Evolutionary conservation across 768 basidiomycete genomes (phyloP), one percentile per base, ranked within the genome.

Genomic region (Mycena sanguinolenta): DNA sequence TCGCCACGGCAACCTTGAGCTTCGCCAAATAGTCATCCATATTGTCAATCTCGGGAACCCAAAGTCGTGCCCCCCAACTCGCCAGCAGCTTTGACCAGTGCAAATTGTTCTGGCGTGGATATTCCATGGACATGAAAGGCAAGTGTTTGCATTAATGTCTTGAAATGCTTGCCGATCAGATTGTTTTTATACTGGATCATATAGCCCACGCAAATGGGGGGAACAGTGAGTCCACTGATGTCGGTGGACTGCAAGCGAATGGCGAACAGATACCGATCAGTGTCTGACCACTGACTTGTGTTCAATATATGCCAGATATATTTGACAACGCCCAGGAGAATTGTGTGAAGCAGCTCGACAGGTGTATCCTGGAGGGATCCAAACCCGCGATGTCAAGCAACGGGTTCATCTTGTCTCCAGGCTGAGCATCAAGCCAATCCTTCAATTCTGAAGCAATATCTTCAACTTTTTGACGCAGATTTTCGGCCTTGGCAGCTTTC

Each of bases 111-210:
- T 0, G 65, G 23, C 0, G 72, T 71, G 0, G 76, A 55, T 0
- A 82, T 61, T 9, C 76, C 77, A 27, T 83, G 76, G 0, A 82
- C 34, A 44, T 80, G 79, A 64, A 84, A 84, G 2, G 73, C 60
- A 0, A 71, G 46, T 0, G 69, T 72, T 61, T 84, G 82, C 60
- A 76, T 75, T 0, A 84, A 27, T 0, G 76, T 77, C 52, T 82
- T 81, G 70, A 83, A 79, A 30, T 84, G 82, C 23, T 77, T 77
- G 0, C 82, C 82, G n/a, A 83, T 78, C 1, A 84, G 74, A 0
- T 69, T 70, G 39, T 80, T 81, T 0, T 58, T 55, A 62, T 83
- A 84, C 60, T 82, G 78, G 8, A 81, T 75, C 27, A 84, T 80
- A 57, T 82, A 82, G 0, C 52, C 44, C 0, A 76, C 81, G 4